Base-by-base conservation (phyloP, 495 filamentous ascomycete species). In the Thermothielavioides terrestris region DNA sequence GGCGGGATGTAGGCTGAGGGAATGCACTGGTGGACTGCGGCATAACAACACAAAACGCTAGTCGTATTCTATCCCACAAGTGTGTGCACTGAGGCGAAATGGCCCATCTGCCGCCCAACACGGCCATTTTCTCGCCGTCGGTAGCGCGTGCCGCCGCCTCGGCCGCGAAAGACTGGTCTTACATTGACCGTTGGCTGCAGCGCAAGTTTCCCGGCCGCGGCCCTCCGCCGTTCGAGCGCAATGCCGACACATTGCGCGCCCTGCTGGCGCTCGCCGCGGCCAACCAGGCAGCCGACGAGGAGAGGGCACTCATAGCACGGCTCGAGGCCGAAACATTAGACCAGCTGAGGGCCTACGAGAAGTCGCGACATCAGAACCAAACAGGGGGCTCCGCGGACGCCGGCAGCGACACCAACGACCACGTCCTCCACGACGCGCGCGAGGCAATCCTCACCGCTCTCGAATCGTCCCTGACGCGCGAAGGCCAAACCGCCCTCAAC, bases 211-310 rank as follows among this genome's bases (percentile, higher is more conserved):
- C 53, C 31, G 45, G 56, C 48, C 50, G 63, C 7, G 30, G 58
- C 10, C 67, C 74, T 7, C 80, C 84, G 1, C 57, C 72, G 5
- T 92, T 94, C 65, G 90, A 96, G 67, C 82, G 87, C 56, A 95
- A 91, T 60, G 75, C 81, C 38, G 85, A 89, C 49, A 95, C 89
- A 1, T 73, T 96, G 21, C 82, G 80, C 44, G 82, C 79, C 4
- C 71, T 96, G 4, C 75, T 94, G 8, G 78, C 84, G 14, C 74
- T 96, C 9, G 83, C 86, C 20, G 72, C 80, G 9, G 75, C 81
- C 32, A 95, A 92, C 69, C 88, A 94, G 58, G 64, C 79, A 8
- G 89, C 88, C 15, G 87, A 95, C 54, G 88, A 94, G 51, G 82
- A 89, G 56, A 72, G 77, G 11, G 62, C 70, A 4, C 62, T 86